These are phyloP conservation scores for Boletus vinaceobasis DNA, from an alignment of 768 basidiomycete species.

Conservation along the genomic window DNA sequence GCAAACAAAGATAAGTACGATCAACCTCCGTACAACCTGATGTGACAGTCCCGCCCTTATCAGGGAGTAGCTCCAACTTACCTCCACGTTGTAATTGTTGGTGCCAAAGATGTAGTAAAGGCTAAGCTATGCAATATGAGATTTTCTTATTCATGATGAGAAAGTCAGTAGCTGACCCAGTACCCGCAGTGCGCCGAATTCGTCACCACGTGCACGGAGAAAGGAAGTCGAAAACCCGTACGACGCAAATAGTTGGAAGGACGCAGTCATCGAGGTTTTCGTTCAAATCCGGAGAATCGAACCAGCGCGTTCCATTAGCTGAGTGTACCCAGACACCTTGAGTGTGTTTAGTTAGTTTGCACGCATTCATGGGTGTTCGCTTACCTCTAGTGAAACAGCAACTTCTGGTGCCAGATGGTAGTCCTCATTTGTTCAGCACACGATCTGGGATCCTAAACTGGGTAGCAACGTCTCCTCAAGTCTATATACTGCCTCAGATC, in stretches of 20 bases:
- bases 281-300: conserved; percentile 69
- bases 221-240: conserved; percentile 55
- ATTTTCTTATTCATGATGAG: too few relatives aligned
- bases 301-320: conserved; percentile 72
- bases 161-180: not conserved
- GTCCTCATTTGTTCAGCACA: conserved; percentile 69
- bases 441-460: conserved; percentile 52
- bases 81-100: conserved; percentile 51
- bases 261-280: conserved; percentile 63
- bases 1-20: conserved; percentile 50
- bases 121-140: too few relatives aligned
- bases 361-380: not conserved
- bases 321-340: conserved; percentile 63
- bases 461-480: conserved; percentile 13
- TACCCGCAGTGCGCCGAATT: conserved; percentile 48
- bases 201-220: conserved; percentile 41
- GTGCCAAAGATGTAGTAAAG: too few relatives aligned
- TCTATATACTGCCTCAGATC: conserved; percentile 15
- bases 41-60: not conserved
- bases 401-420: conserved; percentile 55
- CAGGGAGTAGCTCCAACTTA: conserved; percentile 24
- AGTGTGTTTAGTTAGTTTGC: not conserved
- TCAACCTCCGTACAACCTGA: conserved; percentile 49
- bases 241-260: too few relatives aligned
- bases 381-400: conserved; percentile 83